These are phyloP conservation scores for Olyra latifolia DNA, from an alignment of 176 grass and related monocot species.

Conservation along the genomic window DNA sequence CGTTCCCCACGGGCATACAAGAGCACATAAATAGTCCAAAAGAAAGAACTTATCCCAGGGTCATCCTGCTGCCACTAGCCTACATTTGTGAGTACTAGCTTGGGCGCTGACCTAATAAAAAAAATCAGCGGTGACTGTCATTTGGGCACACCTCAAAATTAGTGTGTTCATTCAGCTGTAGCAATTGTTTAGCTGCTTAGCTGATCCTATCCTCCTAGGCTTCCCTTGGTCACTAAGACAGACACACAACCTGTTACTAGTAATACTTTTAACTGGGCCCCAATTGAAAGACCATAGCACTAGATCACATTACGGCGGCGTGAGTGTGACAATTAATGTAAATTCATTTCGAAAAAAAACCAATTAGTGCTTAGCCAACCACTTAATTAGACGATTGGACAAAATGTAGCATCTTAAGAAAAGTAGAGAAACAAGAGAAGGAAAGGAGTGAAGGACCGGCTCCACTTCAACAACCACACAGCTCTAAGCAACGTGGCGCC, in stretches of 20 bases:
- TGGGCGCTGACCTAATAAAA: background rate
- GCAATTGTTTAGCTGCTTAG: background rate
- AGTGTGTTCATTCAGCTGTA: background rate
- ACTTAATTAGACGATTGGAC: background rate
- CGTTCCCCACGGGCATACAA: background rate
- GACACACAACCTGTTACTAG: background rate
- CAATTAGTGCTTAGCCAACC: background rate
- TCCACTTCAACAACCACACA: slow-evolving; percentile 33
- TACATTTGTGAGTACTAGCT: background rate
- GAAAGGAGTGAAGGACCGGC: background rate
- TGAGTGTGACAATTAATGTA: background rate
- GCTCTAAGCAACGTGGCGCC: slow-evolving; percentile 20
- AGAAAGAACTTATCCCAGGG: background rate
- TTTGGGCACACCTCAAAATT: background rate
- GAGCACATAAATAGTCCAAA: background rate
- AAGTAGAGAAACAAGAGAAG: background rate
- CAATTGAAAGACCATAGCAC: background rate
- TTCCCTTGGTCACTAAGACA: slow-evolving; percentile 12
- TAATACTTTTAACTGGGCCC: background rate
- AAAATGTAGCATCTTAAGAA: background rate
- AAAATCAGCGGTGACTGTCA: background rate
- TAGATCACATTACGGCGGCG: background rate
- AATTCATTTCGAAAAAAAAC: slow-evolving; percentile 12
- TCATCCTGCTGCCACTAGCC: background rate
- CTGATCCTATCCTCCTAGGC: background rate